Conservation (phyloP, 345 rosid species). For the Gossypium australe region DNA sequence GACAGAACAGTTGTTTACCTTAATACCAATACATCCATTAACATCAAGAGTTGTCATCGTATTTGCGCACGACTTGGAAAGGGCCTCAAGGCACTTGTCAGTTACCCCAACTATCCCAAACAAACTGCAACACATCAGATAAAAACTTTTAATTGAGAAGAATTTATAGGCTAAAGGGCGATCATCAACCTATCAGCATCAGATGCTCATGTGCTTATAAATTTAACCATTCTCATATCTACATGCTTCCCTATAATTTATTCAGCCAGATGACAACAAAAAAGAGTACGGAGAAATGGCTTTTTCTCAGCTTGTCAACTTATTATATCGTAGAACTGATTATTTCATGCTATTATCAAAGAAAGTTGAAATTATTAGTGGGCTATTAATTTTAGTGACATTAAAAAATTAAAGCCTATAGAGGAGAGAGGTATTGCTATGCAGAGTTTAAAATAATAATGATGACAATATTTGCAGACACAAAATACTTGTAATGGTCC, state of each 20-base stretch:
- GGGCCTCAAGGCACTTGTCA: conserved; percentile 67
- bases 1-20: conserved; percentile 36
- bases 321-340: background rate
- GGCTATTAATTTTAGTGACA: background rate
- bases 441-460: background rate
- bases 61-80: conserved; percentile 61
- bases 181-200: conserved; percentile 1
- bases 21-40: conserved; percentile 84
- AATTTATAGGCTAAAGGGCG: background rate
- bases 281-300: background rate
- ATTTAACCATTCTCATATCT: conserved; percentile 2
- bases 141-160: conserved; percentile 8
- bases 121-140: conserved; percentile 54
- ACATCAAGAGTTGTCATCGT: conserved; percentile 81
- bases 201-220: background rate
- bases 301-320: background rate
- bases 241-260: background rate
- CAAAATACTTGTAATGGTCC: background rate
- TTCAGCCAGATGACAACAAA: background rate
- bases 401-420: background rate
- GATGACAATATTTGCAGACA: background rate
- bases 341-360: background rate
- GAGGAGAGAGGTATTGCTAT: background rate
- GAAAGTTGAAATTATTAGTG: background rate
- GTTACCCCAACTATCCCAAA: conserved; percentile 94